Percentiles rank a stretch among this genome's conserved stretches.
These are phyloP conservation scores for Chaetomium olivaceum DNA, from an alignment of 2,329 filamentous ascomycete genomes.

Conservation along the genomic window DNA sequence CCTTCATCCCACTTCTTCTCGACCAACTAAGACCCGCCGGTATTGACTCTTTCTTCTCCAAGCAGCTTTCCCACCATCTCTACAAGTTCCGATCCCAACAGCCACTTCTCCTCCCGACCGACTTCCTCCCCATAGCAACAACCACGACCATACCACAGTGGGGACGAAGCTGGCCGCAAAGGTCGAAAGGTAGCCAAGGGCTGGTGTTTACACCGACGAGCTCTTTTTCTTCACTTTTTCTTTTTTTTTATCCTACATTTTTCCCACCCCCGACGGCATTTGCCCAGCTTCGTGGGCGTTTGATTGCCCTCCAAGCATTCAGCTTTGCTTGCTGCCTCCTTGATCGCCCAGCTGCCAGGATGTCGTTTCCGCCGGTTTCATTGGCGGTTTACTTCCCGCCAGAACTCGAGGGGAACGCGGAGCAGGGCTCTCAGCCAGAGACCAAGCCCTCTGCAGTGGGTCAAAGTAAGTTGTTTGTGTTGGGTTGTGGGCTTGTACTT, in stretches of 20 bases:
- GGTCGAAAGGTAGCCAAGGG: not conserved
- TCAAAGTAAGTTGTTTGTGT: not conserved
- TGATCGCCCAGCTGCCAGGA: not conserved
- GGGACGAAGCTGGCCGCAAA: not conserved
- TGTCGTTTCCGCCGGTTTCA: not conserved
- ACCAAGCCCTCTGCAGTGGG: not conserved
- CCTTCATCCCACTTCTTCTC: not conserved
- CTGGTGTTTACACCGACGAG: not conserved
- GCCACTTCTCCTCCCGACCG: not conserved
- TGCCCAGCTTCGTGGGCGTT: not conserved
- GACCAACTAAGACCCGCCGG: not conserved
- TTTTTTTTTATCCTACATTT: not conserved
- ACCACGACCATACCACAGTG: not conserved
- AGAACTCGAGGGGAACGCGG: not conserved
- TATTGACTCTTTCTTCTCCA: not conserved
- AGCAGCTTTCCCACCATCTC: not conserved
- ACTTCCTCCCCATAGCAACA: not conserved
- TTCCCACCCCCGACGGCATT: not conserved
- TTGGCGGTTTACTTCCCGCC: slow-evolving; percentile 7
- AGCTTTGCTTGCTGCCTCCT: not conserved
- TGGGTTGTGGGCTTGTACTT: not conserved
- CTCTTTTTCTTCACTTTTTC: not conserved
- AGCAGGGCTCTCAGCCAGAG: not conserved
- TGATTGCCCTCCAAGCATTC: not conserved
- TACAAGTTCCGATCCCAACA: not conserved